Base-by-base conservation (phyloP, 495 filamentous ascomycete species). In the Aspergillus ellipticus region DNA sequence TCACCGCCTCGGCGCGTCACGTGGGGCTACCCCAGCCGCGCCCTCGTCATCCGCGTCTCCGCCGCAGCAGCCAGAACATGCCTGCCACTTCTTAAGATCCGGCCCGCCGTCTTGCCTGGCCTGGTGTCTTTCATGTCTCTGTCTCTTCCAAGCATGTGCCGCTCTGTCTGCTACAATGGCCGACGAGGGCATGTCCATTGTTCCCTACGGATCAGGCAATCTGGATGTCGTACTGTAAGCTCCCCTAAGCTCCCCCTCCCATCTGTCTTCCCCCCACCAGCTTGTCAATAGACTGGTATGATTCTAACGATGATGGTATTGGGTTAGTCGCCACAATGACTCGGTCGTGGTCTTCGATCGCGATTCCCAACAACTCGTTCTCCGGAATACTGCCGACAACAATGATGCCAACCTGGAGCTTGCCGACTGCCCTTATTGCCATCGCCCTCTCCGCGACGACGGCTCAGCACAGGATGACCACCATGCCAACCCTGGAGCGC, bases 271-370 rank as follows among this genome's bases (percentile, higher is more conserved):
- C 24, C 20, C 22, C 2, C n/a, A 4, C 3, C 13, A 48, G 22
- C 22, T 5, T 28, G 24, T 11, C 10, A 10, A 43, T 9, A 21
- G 21, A 19, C 4, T 9, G 13, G 16, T 21, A 7, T 49, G 31
- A 24, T 37, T 22, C 57, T 61, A 61, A 60, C 22, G 15, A 45
- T 46, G n/a, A n/a, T n/a, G n/a, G 13, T 49, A 55, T 54, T 54
- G 31, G 35, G 29, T 52, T 35, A 97, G 93, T 26, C 94, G 94
- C 59, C 90, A 96, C 68, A 86, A 92, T 64, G 87, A 94, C 67
- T 87, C 92, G 4, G 85, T 98, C 50, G 95, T 98, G 19, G 83
- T 97, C 46, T 91, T 88, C 63, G 92, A 98, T 71, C 87, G 85
- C 39, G 79, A 86, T 42, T 95, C 91, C 6, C 86, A 86, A 53